Conservation (phyloP, 257 asterid species). For the Solanum peruvianum region DNA sequence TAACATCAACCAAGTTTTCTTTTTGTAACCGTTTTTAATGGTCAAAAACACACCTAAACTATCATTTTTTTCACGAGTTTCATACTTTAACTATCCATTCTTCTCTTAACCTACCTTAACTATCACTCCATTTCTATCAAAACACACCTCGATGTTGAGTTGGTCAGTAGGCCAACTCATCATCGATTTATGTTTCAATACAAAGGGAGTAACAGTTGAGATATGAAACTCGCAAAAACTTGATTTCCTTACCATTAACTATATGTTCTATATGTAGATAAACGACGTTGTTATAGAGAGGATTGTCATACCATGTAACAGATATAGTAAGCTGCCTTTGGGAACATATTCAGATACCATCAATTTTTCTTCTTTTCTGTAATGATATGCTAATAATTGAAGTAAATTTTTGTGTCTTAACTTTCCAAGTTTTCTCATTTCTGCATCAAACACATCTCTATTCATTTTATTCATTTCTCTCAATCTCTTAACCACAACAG, state of each 20-base stretch:
- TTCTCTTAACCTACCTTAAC: background rate
- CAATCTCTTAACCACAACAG: constrained; percentile 83
- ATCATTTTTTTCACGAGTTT: background rate
- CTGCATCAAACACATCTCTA: constrained; percentile 49
- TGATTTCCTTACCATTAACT: background rate
- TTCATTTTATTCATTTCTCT: constrained; percentile 62
- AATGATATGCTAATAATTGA: constrained; percentile 76
- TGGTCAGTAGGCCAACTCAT: background rate
- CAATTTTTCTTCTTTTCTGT: constrained; percentile 76
- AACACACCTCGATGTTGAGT: background rate
- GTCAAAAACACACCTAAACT: background rate
- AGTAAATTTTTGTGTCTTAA: constrained; percentile 49
- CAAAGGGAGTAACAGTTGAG: background rate
- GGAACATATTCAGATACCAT: constrained; percentile 55
- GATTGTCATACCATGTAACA: constrained; percentile 55
- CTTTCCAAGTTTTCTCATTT: constrained; percentile 50
- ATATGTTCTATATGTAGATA: background rate
- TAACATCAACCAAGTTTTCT: background rate
- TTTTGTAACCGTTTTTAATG: background rate
- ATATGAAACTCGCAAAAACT: background rate
- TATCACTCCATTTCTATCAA: background rate
- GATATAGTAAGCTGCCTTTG: constrained; percentile 57
- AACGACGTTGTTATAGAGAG: background rate
- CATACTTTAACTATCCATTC: background rate
- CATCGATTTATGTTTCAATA: background rate